Base-by-base conservation (phyloP, 2,329 filamentous ascomycete genomes). In the Aspergillus brunneoviolaceus region DNA sequence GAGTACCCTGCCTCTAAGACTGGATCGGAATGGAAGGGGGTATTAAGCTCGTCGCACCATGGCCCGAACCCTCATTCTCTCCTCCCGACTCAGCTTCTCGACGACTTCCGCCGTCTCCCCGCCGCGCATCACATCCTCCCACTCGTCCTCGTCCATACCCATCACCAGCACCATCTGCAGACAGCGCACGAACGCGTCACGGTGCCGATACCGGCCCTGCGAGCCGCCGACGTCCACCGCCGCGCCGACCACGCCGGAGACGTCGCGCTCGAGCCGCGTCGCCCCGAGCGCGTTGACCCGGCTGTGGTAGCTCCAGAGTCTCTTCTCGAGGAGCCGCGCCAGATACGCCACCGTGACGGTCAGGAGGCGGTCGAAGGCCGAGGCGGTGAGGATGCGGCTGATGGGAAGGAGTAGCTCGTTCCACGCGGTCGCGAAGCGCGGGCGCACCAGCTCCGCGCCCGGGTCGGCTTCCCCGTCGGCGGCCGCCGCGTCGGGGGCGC, bases 81-180 rank as follows among this genome's bases (percentile, higher is more conserved):
- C 92, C 59, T 93, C 91, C 48, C 83, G 82, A 54, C 84, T 82
- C 70, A 95, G 86, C 11, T 85, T 89, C 53, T 85, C 87, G 12
- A 87, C 84, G 14, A 82, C 77, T 57, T 85, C 82, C 58, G 73
- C 72, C 61, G 75, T 72, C 52, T 77, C 73, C 35, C 76, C 77
- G 39, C 79, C 82, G 33, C 81, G 76, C 47, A 82, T 77, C 5
- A 93, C 76, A 75, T 95, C 92, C 51, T 94, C 90, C 90, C 92
- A 96, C 76, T 97, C 94, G 60, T 97, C 93, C 35, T 95, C 91
- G 73, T 97, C 93, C 92, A 97, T 96, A 67, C 93, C 94, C 72
- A 94, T 87, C 16, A 96, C 86, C 81, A 96, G 86, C 59, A 90
- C 86, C 68, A 96, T 88, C 81, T 97, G 92, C 60, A 84, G 83